Conservation (phyloP, 2,329 filamentous ascomycete genomes). For the Ceratocystis variospora region DNA sequence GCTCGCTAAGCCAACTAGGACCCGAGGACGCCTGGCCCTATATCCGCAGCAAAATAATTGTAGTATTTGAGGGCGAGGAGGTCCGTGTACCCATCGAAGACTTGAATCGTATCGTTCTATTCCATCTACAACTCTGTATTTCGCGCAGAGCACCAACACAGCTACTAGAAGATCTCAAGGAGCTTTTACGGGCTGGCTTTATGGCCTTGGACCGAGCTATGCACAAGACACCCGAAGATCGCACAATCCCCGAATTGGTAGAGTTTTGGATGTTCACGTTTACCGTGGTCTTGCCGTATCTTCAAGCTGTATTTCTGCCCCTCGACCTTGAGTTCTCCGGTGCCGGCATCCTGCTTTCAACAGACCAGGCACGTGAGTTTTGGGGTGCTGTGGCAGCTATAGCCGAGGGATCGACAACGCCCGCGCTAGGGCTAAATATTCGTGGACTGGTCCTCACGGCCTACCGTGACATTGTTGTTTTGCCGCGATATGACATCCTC, state of each 20-base stretch:
- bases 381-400: constrained; percentile 53
- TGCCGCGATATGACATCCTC: constrained; percentile 76
- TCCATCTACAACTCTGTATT: constrained; percentile 66
- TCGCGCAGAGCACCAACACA: constrained; percentile 56
- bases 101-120: constrained; percentile 64
- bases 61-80: constrained; percentile 71
- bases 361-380: constrained; percentile 72
- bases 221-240: constrained; percentile 64
- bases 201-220: constrained; percentile 72
- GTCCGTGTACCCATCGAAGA: constrained; percentile 69
- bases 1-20: constrained; percentile 22
- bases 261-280: constrained; percentile 93
- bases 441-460: constrained; percentile 76
- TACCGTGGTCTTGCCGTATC: constrained; percentile 76
- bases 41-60: constrained; percentile 59
- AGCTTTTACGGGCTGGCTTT: constrained; percentile 70
- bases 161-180: constrained; percentile 62
- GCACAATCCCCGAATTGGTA: constrained; percentile 77
- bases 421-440: constrained; percentile 41
- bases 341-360: constrained; percentile 60
- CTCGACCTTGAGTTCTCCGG: constrained; percentile 89
- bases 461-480: constrained; percentile 77
- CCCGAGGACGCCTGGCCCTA: constrained; percentile 72
- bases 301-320: constrained; percentile 88
- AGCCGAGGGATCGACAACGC: constrained; percentile 13